phyloP scores from a whole-genome alignment of 768 basidiomycete genomes.

The Boletus subcaerulescens region DNA sequence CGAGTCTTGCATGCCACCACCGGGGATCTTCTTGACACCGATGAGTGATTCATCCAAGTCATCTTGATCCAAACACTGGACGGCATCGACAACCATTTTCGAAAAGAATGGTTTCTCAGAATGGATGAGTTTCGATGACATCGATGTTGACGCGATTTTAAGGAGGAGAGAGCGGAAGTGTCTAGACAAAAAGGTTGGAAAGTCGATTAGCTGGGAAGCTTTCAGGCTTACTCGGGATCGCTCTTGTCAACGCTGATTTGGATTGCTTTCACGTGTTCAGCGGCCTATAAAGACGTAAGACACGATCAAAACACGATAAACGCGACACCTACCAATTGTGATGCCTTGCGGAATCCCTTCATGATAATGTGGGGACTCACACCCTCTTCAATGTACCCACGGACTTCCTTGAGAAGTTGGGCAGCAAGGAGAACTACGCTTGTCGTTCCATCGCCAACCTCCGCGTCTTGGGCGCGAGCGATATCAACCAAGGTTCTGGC shows the following conservation, averaged over 20 bases:
- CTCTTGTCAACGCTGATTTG: conserved; percentile 89
- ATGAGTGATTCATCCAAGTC: conserved; percentile 96
- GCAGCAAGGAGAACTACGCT: conserved; percentile 93
- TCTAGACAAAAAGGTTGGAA: conserved; percentile 40
- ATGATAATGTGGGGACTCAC: conserved; percentile 97
- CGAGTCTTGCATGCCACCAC: conserved; percentile 97
- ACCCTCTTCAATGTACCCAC: conserved; percentile 91
- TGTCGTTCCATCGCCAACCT: conserved; percentile 98
- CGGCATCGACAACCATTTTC: conserved; percentile 97
- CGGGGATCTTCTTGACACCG: conserved; percentile 96
- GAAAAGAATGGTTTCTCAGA: conserved; percentile 99
- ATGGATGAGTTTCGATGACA: conserved; percentile 99
- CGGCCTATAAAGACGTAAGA: conserved; percentile 50
- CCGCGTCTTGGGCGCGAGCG: conserved; percentile 96
- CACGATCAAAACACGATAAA: conserved; percentile 5
- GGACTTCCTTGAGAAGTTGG: conserved; percentile 90
- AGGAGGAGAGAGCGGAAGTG: conserved; percentile 91
- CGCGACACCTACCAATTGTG: conserved; percentile 65
- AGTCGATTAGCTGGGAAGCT: not conserved
- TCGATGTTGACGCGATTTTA: conserved; percentile 98
- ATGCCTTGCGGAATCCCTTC: conserved; percentile 90
- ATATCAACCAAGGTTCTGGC: conserved; percentile 98
- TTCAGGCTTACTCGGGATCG: conserved; percentile 74
- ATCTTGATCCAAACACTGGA: conserved; percentile 86
- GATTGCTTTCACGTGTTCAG: conserved; percentile 83